Evolutionary conservation across 2,329 filamentous ascomycete genomes (phyloP).

Genomic region (Knufia petricola): DNA sequence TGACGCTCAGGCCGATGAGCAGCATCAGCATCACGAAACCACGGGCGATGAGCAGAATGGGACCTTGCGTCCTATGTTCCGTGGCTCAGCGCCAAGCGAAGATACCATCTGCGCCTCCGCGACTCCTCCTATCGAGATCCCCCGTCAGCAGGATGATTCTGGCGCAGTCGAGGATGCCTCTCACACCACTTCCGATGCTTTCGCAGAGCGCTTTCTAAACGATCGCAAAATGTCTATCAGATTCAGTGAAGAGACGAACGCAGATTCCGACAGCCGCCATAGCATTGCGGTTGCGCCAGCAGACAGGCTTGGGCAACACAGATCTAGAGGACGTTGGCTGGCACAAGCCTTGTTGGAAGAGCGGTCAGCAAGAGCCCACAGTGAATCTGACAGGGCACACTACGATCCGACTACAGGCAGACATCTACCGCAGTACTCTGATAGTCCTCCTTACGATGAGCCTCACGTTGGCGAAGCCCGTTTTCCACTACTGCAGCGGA

Average conservation of each 20-base stretch:
- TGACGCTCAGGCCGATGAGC: neutral
- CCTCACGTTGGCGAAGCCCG: constrained; percentile 21
- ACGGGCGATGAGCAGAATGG: neutral
- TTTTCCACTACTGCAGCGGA: constrained; percentile 22
- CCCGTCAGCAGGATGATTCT: constrained; percentile 17
- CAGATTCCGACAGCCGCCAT: constrained; percentile 32
- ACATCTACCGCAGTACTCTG: constrained; percentile 17
- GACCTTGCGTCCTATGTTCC: constrained; percentile 9
- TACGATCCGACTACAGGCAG: constrained; percentile 22
- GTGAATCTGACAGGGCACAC: constrained; percentile 20
- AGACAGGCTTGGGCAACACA: constrained; percentile 24
- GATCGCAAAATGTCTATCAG: constrained; percentile 33
- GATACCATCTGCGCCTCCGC: constrained; percentile 25
- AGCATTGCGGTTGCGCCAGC: constrained; percentile 32
- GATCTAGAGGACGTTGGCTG: constrained; percentile 16
- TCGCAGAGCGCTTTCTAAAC: constrained; percentile 32
- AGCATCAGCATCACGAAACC: neutral
- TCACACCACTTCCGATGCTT: constrained; percentile 19
- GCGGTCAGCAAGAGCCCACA: constrained; percentile 16
- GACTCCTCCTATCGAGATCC: constrained; percentile 38
- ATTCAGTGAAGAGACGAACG: constrained; percentile 33
- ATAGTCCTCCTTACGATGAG: constrained; percentile 19
- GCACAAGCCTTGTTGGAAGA: constrained; percentile 15
- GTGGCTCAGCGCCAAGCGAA: constrained; percentile 16
- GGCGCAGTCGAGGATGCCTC: constrained; percentile 24